phyloP scores from a whole-genome alignment of 805 yeast species.

The Debaryomyces tyrocola region DNA sequence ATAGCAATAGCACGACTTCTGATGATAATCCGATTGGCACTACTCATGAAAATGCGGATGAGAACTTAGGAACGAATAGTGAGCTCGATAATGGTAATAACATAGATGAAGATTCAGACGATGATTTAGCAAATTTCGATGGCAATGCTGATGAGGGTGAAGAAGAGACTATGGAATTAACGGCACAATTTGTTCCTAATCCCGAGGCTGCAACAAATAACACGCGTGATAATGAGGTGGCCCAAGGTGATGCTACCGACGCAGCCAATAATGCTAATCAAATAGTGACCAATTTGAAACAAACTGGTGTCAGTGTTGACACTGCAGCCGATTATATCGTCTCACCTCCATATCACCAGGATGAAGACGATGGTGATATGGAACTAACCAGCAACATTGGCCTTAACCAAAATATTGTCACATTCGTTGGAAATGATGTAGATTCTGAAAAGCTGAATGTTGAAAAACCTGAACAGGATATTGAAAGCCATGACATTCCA shows the following conservation, averaged over 20 bases:
- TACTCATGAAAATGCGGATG: not conserved
- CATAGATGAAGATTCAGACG: slow-evolving; percentile 26
- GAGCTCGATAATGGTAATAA: slow-evolving; percentile 13
- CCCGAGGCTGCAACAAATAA: slow-evolving; percentile 1
- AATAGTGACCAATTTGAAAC: not conserved
- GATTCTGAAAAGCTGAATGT: not conserved
- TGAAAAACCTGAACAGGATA: not conserved
- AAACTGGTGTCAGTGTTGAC: not conserved
- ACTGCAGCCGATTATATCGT: not conserved
- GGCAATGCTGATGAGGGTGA: slow-evolving; percentile 15
- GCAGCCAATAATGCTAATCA: not conserved
- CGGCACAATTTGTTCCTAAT: slow-evolving; percentile 13
- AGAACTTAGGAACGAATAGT: not conserved
- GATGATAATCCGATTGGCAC: slow-evolving; percentile 1
- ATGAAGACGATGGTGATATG: slow-evolving; percentile 20
- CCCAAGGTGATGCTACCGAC: not conserved
- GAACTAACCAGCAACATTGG: slow-evolving; percentile 20
- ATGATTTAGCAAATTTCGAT: slow-evolving; percentile 9
- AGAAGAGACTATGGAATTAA: slow-evolving; percentile 31
- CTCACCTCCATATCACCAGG: slow-evolving; percentile 2
- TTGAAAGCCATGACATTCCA: slow-evolving; percentile 1
- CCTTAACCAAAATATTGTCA: not conserved
- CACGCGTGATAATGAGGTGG: too few relatives aligned
- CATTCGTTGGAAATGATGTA: not conserved
- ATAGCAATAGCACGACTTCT: not conserved